Conservation (phyloP, 257 asterid genomes). For the Petunia secreta region DNA sequence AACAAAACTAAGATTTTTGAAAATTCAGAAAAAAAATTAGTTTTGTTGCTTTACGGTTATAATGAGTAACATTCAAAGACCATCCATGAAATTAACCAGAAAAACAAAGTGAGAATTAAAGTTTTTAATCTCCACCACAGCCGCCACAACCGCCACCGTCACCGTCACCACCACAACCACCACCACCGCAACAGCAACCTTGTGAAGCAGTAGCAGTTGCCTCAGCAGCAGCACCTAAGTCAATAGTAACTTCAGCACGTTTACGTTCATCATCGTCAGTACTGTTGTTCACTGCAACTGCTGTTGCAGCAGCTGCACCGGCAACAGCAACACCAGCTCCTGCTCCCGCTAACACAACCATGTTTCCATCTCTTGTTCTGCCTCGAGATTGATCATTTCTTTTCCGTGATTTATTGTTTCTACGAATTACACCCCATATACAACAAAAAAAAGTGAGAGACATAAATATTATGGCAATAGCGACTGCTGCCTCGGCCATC, state of each 20-base stretch:
- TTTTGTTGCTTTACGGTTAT: too few species aligned
- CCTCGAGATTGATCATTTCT: not conserved
- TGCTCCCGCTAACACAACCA: not conserved
- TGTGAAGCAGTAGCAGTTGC: not conserved
- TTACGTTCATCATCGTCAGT: constrained; percentile 7
- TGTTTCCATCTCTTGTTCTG: not conserved
- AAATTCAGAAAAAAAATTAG: too few species aligned
- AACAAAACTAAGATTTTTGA: too few species aligned
- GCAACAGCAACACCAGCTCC: not conserved
- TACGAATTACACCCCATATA: not conserved
- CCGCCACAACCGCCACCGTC: not conserved
- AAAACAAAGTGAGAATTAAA: too few species aligned
- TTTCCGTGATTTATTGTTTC: not conserved
- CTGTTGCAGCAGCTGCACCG: not conserved
- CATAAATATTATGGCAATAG: not conserved
- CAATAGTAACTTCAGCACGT: not conserved
- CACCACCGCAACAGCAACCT: constrained; percentile 18
- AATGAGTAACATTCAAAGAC: too few species aligned
- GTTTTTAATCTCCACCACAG: not conserved
- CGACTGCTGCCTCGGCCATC: not conserved
- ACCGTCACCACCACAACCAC: not conserved
- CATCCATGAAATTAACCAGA: too few species aligned
- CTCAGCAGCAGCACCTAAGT: not conserved
- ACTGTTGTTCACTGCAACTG: not conserved
- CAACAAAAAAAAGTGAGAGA: not conserved